Conservation (phyloP, 352 stramenopile genomes). For the Phytophthora pinifolia region DNA sequence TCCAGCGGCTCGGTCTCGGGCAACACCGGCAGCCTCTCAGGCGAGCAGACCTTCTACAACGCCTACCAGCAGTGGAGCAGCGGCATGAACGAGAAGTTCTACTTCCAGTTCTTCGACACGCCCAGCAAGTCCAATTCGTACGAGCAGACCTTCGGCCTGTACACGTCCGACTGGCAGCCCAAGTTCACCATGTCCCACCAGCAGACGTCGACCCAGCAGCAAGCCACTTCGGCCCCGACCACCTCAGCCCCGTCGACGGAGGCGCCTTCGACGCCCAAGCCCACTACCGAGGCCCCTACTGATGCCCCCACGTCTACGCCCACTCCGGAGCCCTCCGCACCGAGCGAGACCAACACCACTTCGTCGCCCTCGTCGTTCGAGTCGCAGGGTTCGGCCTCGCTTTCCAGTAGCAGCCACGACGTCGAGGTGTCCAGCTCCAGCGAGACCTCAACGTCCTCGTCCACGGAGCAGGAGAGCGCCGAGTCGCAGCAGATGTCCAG, state of each 20-base stretch:
- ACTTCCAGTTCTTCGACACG: conserved; percentile 82
- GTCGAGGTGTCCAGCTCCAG: conserved; percentile 22
- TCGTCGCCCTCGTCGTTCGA: conserved; percentile 10
- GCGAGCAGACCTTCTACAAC: conserved; percentile 50
- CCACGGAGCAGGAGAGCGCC: conserved; percentile 20
- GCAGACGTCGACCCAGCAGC: conserved; percentile 25
- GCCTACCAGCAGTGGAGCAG: conserved; percentile 63
- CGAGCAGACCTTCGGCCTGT: conserved; percentile 58
- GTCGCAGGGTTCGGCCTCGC: conserved; percentile 16
- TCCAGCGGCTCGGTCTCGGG: conserved; percentile 31
- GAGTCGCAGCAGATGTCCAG: conserved; percentile 30
- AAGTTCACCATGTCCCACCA: conserved; percentile 54
- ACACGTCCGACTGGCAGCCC: conserved; percentile 38
- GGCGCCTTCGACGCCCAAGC: conserved; percentile 8
- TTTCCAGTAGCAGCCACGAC: conserved; percentile 18
- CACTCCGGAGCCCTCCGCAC: conserved; percentile 16
- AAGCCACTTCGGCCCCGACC: conserved; percentile 8
- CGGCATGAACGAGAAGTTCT: conserved; percentile 56
- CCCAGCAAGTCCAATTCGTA: conserved; percentile 40
- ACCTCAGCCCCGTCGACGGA: conserved; percentile 13
- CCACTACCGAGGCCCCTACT: no score
- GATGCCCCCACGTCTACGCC: not conserved
- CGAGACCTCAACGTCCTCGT: conserved; percentile 7
- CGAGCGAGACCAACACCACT: conserved; percentile 15
- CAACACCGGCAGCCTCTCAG: conserved; percentile 40